phyloP scores from a whole-genome alignment of 2,329 filamentous ascomycete genomes.

The Colletotrichum tofieldiae region DNA sequence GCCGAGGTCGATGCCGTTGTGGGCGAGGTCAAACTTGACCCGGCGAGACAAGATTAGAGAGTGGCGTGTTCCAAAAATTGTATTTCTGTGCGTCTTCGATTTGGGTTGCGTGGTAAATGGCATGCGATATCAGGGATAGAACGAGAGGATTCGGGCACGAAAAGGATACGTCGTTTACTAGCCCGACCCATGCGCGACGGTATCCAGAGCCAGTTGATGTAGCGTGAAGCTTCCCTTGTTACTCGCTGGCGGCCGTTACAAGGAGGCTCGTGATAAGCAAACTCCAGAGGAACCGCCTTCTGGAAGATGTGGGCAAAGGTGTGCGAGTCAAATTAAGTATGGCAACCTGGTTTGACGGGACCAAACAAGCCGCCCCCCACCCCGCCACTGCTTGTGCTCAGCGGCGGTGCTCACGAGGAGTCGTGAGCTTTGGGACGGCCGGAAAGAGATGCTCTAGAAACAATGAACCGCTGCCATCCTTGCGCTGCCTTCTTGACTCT shows the following conservation, averaged over 20 bases:
- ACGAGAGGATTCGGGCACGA: slow-evolving; percentile 8
- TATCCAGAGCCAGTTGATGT: not conserved
- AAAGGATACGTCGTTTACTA: slow-evolving; percentile 11
- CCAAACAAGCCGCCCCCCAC: not conserved
- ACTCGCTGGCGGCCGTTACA: slow-evolving; percentile 29
- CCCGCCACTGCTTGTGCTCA: slow-evolving; percentile 6
- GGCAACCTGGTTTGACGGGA: not conserved
- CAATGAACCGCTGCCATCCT: not conserved
- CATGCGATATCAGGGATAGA: slow-evolving; percentile 16
- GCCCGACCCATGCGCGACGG: slow-evolving; percentile 13
- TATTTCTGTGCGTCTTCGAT: slow-evolving; percentile 5
- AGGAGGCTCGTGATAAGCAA: not conserved
- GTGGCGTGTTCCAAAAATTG: slow-evolving; percentile 24
- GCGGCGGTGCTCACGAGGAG: slow-evolving; percentile 3
- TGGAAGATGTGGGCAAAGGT: slow-evolving; percentile 27
- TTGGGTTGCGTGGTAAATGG: slow-evolving; percentile 24
- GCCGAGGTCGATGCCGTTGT: slow-evolving; percentile 65
- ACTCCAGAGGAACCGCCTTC: slow-evolving; percentile 34
- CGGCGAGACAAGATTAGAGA: slow-evolving; percentile 43
- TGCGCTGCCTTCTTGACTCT: slow-evolving; percentile 29
- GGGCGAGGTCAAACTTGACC: slow-evolving; percentile 42
- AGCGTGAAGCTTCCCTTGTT: slow-evolving; percentile 4
- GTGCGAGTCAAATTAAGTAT: slow-evolving; percentile 22
- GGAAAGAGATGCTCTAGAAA: slow-evolving; percentile 7
- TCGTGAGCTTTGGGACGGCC: slow-evolving; percentile 13